Conservation (phyloP, 2,329 filamentous ascomycete species). For the Tympanopsis confertula region DNA sequence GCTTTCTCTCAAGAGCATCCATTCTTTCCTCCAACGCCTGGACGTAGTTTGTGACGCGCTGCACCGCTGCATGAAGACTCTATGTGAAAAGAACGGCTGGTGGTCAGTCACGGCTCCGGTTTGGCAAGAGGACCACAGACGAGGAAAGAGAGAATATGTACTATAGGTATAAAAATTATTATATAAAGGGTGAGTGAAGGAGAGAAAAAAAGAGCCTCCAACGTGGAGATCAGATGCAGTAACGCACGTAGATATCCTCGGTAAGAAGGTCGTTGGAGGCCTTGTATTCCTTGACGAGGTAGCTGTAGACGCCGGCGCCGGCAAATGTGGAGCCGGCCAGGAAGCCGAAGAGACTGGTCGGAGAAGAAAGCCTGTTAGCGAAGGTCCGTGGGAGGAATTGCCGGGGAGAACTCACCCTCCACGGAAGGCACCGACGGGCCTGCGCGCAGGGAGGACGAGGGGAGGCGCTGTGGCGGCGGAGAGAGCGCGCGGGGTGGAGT, state of each 20-base stretch:
- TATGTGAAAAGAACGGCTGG: conserved; percentile 21
- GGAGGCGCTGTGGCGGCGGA: conserved; percentile 25
- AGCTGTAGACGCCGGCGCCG: conserved; percentile 77
- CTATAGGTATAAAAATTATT: too few species aligned
- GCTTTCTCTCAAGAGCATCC: conserved; percentile 51
- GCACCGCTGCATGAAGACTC: conserved; percentile 79
- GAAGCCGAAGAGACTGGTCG: conserved; percentile 73
- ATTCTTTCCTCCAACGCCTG: conserved; percentile 72
- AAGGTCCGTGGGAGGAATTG: neutral
- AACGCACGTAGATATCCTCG: conserved; percentile 88
- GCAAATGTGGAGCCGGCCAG: conserved; percentile 72
- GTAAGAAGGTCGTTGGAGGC: conserved; percentile 84
- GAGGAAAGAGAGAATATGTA: neutral
- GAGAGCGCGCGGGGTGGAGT: conserved; percentile 9
- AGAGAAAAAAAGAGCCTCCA: too few species aligned
- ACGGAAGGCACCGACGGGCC: conserved; percentile 48
- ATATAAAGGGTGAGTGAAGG: too few species aligned
- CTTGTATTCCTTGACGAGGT: conserved; percentile 87
- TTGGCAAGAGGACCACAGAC: neutral
- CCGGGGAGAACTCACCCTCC: conserved; percentile 36
- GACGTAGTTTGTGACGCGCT: conserved; percentile 76
- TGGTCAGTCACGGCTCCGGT: conserved; percentile 2
- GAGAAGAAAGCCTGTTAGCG: neutral
- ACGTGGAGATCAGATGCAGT: conserved; percentile 25
- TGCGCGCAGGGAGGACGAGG: conserved; percentile 37